Conservation (phyloP, 2,329 filamentous ascomycete genomes). For the Aspergillus ibericus region DNA sequence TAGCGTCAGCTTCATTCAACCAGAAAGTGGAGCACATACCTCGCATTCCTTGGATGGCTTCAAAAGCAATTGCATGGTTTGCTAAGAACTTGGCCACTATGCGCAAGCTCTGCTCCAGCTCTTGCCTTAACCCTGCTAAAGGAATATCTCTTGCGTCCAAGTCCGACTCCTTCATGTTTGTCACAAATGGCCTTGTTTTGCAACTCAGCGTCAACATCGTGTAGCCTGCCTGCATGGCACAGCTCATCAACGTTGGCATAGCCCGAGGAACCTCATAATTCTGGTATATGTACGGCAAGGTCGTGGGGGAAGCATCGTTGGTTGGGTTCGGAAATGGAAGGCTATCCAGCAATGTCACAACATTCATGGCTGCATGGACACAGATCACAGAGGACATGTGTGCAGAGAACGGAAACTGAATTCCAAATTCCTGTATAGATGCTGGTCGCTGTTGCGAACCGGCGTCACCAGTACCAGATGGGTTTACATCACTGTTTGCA, state of each 20-base stretch:
- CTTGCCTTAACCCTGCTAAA: constrained; percentile 17
- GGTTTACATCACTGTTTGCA: background rate
- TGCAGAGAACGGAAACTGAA: constrained; percentile 23
- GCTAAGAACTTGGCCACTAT: constrained; percentile 17
- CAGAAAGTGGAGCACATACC: constrained; percentile 9
- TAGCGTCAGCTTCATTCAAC: background rate
- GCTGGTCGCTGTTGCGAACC: background rate
- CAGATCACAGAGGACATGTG: constrained; percentile 29
- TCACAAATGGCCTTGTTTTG: constrained; percentile 14
- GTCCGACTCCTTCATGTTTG: background rate
- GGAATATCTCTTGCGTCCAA: background rate
- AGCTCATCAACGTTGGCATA: constrained; percentile 31
- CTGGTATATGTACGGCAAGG: constrained; percentile 5
- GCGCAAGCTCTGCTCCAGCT: constrained; percentile 22
- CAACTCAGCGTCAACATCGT: constrained; percentile 30
- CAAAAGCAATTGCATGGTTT: constrained; percentile 26
- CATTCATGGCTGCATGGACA: constrained; percentile 28
- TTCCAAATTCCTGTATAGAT: constrained; percentile 1
- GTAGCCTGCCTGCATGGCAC: constrained; percentile 27
- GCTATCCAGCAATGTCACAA: constrained; percentile 26
- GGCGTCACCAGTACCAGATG: background rate
- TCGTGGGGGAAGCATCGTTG: constrained; percentile 3
- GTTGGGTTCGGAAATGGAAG: constrained; percentile 25
- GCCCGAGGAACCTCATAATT: constrained; percentile 21
- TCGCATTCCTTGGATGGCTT: constrained; percentile 23